Percentiles rank a stretch among this genome's conserved stretches.
Conservation (phyloP, 345 rosid genomes). For the Salix suchowensis region DNA sequence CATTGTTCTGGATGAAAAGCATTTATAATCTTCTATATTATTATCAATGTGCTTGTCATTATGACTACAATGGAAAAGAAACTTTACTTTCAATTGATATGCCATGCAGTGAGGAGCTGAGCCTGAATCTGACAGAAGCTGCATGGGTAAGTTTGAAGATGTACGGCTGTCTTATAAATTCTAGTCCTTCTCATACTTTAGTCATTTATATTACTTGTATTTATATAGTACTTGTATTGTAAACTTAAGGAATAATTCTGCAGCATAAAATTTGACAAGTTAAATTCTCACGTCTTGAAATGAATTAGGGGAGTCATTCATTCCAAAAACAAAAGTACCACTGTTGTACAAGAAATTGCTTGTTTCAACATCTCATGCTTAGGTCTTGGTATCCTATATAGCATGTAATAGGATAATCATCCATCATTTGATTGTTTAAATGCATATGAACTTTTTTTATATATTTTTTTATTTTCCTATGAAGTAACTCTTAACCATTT, state of each 20-base stretch:
- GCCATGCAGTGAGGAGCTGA: constrained; percentile 77
- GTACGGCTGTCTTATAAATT: neutral
- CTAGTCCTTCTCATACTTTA: neutral
- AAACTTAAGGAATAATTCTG: neutral
- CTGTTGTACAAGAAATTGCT: neutral
- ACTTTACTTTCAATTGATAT: constrained; percentile 6
- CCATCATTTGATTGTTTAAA: neutral
- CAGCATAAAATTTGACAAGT: neutral
- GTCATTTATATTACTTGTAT: neutral
- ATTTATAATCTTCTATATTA: neutral
- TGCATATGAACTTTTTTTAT: neutral
- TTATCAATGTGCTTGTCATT: neutral
- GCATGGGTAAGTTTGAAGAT: constrained; percentile 68
- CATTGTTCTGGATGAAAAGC: neutral
- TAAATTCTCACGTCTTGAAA: neutral
- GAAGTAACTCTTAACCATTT: constrained; percentile 3
- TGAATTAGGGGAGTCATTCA: neutral
- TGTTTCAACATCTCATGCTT: neutral
- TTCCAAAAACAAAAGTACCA: neutral
- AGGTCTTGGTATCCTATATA: neutral
- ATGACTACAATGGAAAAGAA: neutral
- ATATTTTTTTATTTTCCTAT: neutral
- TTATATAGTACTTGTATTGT: neutral
- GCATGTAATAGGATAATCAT: neutral
- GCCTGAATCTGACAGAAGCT: constrained; percentile 85